Evolutionary conservation across 495 filamentous ascomycete genomes (phyloP).

Genomic region (Penicillium pulvis): DNA sequence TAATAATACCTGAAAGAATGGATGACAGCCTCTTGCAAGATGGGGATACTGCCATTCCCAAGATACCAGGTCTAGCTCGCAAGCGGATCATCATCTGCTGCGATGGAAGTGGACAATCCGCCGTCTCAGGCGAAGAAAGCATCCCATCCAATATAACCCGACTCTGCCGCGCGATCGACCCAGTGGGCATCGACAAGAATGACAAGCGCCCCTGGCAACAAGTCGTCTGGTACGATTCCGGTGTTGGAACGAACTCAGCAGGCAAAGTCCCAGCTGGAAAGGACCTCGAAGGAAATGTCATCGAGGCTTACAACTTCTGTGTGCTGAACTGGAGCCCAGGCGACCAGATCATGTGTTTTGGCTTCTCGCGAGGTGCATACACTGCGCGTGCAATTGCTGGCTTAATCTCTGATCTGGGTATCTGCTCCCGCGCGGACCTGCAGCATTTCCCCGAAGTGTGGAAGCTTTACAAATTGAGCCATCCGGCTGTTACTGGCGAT

Average conservation of each 20-base stretch:
- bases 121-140: slow-evolving; percentile 18
- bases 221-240: neutral
- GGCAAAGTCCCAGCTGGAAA: slow-evolving; percentile 6
- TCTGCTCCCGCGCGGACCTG: slow-evolving; percentile 41
- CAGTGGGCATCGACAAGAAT: neutral
- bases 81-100: slow-evolving; percentile 20
- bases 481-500: slow-evolving; percentile 19
- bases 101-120: slow-evolving; percentile 23
- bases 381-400: slow-evolving; percentile 57
- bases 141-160: slow-evolving; percentile 23
- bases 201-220: neutral
- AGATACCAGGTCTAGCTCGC: neutral
- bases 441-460: slow-evolving; percentile 45
- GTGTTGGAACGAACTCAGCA: slow-evolving; percentile 2
- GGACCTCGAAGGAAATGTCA: slow-evolving; percentile 11
- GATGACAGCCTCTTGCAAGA: neutral
- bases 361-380: slow-evolving; percentile 60
- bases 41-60: neutral
- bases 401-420: slow-evolving; percentile 50
- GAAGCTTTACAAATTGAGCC: slow-evolving; percentile 43
- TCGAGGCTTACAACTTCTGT: slow-evolving; percentile 23
- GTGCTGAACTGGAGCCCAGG: slow-evolving; percentile 46
- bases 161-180: slow-evolving; percentile 13
- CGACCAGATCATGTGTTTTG: slow-evolving; percentile 61
- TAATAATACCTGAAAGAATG: neutral